phyloP scores from a whole-genome alignment of 805 yeast species.

The Ogataea paradorogensis region DNA sequence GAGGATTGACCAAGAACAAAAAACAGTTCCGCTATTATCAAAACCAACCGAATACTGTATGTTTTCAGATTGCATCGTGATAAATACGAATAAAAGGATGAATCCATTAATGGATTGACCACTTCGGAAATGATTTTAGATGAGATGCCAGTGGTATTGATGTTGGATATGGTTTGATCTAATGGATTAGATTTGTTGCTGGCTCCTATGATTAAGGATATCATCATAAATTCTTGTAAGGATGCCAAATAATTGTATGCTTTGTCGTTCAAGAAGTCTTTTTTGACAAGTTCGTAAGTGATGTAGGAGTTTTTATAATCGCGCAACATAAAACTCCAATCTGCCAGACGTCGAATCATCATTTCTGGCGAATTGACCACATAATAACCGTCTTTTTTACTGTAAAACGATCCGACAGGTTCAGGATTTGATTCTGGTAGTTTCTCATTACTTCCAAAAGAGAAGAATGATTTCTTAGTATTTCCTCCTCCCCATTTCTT shows the following conservation, averaged over 20 bases:
- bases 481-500: slow-evolving; percentile 48
- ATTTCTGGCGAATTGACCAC: slow-evolving; percentile 65
- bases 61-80: slow-evolving; percentile 69
- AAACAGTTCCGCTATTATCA: slow-evolving; percentile 71
- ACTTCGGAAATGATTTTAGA: slow-evolving; percentile 50
- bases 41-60: slow-evolving; percentile 64
- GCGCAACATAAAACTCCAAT: slow-evolving; percentile 87
- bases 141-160: slow-evolving; percentile 32
- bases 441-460: slow-evolving; percentile 26
- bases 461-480: slow-evolving; percentile 31
- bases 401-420: slow-evolving; percentile 34
- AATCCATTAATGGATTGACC: slow-evolving; percentile 62
- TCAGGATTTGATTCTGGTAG: slow-evolving; percentile 3
- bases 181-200: slow-evolving; percentile 46
- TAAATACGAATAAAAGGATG: slow-evolving; percentile 68
- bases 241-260: slow-evolving; percentile 82
- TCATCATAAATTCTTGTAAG: slow-evolving; percentile 83
- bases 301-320: slow-evolving; percentile 83
- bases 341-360: slow-evolving; percentile 77
- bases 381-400: slow-evolving; percentile 55
- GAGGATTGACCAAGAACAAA: slow-evolving; percentile 38
- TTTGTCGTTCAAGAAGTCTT: slow-evolving; percentile 72
- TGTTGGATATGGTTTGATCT: slow-evolving; percentile 19
- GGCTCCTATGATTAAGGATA: slow-evolving; percentile 61
- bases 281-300: slow-evolving; percentile 76